Conservation (phyloP, 2,329 filamentous ascomycete species). For the Pseudofabraea citricarpa region DNA sequence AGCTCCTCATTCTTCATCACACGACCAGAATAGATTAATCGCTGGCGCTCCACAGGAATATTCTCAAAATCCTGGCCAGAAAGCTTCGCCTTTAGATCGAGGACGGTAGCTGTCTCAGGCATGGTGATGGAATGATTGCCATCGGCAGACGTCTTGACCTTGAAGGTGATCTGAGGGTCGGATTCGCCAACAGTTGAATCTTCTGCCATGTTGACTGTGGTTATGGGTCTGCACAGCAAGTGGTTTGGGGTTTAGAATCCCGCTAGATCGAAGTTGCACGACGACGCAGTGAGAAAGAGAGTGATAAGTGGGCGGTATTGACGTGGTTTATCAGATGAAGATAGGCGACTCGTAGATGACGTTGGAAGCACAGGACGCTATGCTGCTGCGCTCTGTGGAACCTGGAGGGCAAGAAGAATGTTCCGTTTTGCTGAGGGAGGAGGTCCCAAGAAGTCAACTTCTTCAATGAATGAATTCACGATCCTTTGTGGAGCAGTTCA, state of each 20-base stretch:
- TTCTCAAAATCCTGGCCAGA: slow-evolving; percentile 77
- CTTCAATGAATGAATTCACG: neutral
- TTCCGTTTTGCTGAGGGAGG: neutral
- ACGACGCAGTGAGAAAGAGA: neutral
- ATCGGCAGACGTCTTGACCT: slow-evolving; percentile 94
- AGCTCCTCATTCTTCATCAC: slow-evolving; percentile 94
- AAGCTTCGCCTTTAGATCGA: slow-evolving; percentile 86
- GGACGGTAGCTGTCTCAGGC: slow-evolving; percentile 67
- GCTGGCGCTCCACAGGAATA: slow-evolving; percentile 81
- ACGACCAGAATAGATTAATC: slow-evolving; percentile 93
- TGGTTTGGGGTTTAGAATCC: too few species aligned
- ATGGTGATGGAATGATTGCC: slow-evolving; percentile 81
- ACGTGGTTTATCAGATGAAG: slow-evolving; percentile 1
- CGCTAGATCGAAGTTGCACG: neutral
- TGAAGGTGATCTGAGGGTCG: slow-evolving; percentile 85
- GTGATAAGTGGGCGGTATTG: slow-evolving; percentile 1
- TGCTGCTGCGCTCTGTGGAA: neutral
- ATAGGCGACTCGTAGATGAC: slow-evolving; percentile 1
- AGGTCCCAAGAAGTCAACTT: neutral
- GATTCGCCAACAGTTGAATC: slow-evolving; percentile 50
- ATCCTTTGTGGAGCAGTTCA: neutral
- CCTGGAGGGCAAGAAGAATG: neutral
- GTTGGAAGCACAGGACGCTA: too few species aligned
- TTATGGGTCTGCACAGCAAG: too few species aligned
- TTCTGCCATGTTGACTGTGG: slow-evolving; percentile 41